Percentiles rank a stretch among this genome's conserved stretches.
Conservation (phyloP, 805 yeast species). For the Metschnikowia peoriensis region DNA sequence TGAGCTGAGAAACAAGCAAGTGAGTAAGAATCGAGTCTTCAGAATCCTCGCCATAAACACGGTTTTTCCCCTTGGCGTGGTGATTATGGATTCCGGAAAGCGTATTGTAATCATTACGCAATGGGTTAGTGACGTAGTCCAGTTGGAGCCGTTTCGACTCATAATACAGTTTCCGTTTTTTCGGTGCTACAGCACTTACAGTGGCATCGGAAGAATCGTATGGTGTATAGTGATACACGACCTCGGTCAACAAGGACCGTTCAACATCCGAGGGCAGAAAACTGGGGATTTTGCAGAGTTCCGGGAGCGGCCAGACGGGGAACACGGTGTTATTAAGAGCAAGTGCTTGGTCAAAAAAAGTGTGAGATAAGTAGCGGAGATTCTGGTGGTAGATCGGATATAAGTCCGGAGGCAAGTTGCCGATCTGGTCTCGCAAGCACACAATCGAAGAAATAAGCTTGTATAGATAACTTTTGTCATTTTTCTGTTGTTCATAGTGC, state of each 20-base stretch:
- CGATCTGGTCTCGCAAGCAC: slow-evolving; percentile 76
- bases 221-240: slow-evolving; percentile 56
- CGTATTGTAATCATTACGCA: slow-evolving; percentile 47
- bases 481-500: slow-evolving; percentile 37
- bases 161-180: slow-evolving; percentile 45
- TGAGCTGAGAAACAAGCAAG: slow-evolving; percentile 56
- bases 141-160: slow-evolving; percentile 60
- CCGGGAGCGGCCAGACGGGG: slow-evolving; percentile 76
- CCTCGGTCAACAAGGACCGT: slow-evolving; percentile 70
- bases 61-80: slow-evolving; percentile 25
- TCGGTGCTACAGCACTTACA: slow-evolving; percentile 20
- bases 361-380: slow-evolving; percentile 54
- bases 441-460: slow-evolving; percentile 80
- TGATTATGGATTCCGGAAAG: slow-evolving; percentile 51
- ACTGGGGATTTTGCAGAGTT: slow-evolving; percentile 58
- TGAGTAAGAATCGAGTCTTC: slow-evolving; percentile 51
- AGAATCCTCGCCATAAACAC: slow-evolving; percentile 1
- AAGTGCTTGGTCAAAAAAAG: slow-evolving; percentile 52
- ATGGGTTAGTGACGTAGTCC: slow-evolving; percentile 69
- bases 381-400: slow-evolving; percentile 71
- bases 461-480: slow-evolving; percentile 46
- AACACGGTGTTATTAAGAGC: slow-evolving; percentile 16
- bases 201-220: slow-evolving; percentile 44
- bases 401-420: slow-evolving; percentile 75
- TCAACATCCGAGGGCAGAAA: slow-evolving; percentile 78